Conservation (phyloP, 1,284 basidiomycete genomes). For the Cronartium ribicola region DNA sequence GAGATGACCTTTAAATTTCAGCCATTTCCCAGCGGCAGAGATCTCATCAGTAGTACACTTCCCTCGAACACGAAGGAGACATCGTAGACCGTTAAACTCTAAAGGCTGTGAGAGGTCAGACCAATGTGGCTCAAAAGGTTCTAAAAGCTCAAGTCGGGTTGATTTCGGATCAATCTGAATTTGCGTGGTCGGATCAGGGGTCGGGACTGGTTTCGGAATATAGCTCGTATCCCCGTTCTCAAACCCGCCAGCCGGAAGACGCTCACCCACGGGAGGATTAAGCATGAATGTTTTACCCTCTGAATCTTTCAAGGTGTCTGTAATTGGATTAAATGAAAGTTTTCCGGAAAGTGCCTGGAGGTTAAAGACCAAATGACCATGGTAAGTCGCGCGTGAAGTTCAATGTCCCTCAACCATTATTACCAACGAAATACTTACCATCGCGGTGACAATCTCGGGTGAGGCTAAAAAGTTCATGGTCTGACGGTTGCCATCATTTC, state of each 20-base stretch:
- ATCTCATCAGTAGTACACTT: slow-evolving; percentile 99
- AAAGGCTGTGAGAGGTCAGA: slow-evolving; percentile 58
- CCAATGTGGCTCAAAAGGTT: slow-evolving; percentile 82
- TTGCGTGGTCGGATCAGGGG: slow-evolving; percentile 69
- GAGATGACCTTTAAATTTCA: slow-evolving; percentile 78
- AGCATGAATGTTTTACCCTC: slow-evolving; percentile 68
- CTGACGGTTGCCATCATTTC: slow-evolving; percentile 90
- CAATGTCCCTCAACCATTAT: background rate
- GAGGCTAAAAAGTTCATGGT: slow-evolving; percentile 99
- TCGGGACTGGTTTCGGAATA: slow-evolving; percentile 62
- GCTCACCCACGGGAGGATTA: slow-evolving; percentile 72
- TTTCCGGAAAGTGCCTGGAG: slow-evolving; percentile 81
- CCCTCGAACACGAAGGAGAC: slow-evolving; percentile 84
- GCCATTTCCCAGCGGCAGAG: slow-evolving; percentile 90
- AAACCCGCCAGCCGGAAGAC: slow-evolving; percentile 80
- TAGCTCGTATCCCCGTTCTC: slow-evolving; percentile 65
- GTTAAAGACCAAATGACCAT: background rate
- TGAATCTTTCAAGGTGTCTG: slow-evolving; percentile 67
- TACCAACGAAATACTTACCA: slow-evolving; percentile 45
- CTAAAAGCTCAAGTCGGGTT: slow-evolving; percentile 77
- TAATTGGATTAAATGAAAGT: slow-evolving; percentile 89
- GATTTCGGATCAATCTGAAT: slow-evolving; percentile 75
- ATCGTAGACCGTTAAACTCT: slow-evolving; percentile 67
- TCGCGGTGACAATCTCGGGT: slow-evolving; percentile 90
- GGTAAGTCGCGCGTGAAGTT: too few relatives aligned